Conservation (phyloP, 257 asterid species). For the Echites panduratus region DNA sequence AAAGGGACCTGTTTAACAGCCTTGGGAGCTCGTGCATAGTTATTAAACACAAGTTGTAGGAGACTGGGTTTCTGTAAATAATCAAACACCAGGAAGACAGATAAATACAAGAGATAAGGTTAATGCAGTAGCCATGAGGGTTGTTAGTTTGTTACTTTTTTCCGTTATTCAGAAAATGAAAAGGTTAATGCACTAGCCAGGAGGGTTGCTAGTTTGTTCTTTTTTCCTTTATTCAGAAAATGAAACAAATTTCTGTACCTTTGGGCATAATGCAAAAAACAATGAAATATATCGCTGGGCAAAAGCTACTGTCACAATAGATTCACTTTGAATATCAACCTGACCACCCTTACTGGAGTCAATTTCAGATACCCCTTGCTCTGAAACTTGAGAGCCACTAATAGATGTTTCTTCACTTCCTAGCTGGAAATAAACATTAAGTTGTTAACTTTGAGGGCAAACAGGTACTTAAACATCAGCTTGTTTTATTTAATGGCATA, state of each 20-base stretch:
- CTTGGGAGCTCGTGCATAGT: conserved; percentile 59
- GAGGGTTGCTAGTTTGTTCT: no score
- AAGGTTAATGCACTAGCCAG: no score
- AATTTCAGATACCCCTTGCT: conserved; percentile 48
- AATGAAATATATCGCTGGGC: conserved; percentile 69
- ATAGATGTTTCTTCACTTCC: conserved; percentile 70
- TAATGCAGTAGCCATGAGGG: no score
- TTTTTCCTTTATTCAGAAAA: background rate
- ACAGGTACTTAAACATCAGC: background rate
- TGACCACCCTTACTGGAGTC: conserved; percentile 36
- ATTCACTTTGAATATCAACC: conserved; percentile 46
- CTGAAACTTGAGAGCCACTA: conserved; percentile 83
- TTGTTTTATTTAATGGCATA: background rate
- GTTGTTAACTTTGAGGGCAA: background rate
- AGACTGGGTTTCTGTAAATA: conserved; percentile 72
- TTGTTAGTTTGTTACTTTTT: no score
- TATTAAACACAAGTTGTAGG: conserved; percentile 71
- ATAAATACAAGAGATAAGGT: background rate
- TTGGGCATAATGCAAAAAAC: conserved; percentile 77
- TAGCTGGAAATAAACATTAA: conserved; percentile 34
- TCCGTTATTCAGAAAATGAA: background rate
- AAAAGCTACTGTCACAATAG: conserved; percentile 48
- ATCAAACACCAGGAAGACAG: conserved; percentile 11
- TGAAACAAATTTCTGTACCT: conserved; percentile 36
- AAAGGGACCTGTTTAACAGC: conserved; percentile 78